Base-by-base conservation (phyloP, 2,329 filamentous ascomycete genomes). In the Pseudohalonectria lignicola region DNA sequence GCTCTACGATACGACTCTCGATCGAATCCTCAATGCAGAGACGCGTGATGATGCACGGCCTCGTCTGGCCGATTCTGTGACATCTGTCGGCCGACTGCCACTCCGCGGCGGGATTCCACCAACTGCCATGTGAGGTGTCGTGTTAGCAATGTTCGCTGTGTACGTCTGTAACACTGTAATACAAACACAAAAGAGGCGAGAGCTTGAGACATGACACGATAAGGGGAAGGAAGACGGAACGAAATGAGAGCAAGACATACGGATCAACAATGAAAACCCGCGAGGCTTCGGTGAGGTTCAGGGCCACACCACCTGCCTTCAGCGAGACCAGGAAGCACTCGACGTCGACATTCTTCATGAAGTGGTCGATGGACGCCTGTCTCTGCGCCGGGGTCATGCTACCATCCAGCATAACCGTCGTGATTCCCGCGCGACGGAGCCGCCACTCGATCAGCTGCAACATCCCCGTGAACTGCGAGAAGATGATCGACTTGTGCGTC, bases 61-160 rank as follows among this genome's bases (percentile, higher is more conserved):
- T 82, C 34, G 80, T 85, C 64, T 98, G 92, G 23, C 92, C 92
- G 49, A 96, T 98, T 40, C 92, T 87, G 61, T 96, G 92, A 53
- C 83, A 87, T 46, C 85, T 76, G 57, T 98, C 92, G 3, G 92
- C 92, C 44, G 84, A 92, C 62, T 98, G 92, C 92, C 92, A 98
- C 63, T 98, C 92, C 0, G 90, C 90, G n/a, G 88, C 88, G n/a
- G 92, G 92, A 49, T 96, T 96, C 92, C 92, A 98, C 92, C 92
- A 96, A 49, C 83, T 87, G n/a, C 18, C 11, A 15, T 5, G 21
- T n/a, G 15, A 47, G 17, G 4, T n/a, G n/a, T n/a, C n/a, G n/a
- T n/a, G n/a, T n/a, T n/a, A n/a, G n/a, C n/a, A n/a, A n/a, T n/a
- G n/a, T n/a, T n/a, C n/a, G n/a, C n/a, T n/a, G n/a, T n/a, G n/a